Percentiles rank a stretch among this genome's conserved stretches.
phyloP scores from a whole-genome alignment of 2,329 filamentous ascomycete genomes.

The Fusarium equiseti region DNA sequence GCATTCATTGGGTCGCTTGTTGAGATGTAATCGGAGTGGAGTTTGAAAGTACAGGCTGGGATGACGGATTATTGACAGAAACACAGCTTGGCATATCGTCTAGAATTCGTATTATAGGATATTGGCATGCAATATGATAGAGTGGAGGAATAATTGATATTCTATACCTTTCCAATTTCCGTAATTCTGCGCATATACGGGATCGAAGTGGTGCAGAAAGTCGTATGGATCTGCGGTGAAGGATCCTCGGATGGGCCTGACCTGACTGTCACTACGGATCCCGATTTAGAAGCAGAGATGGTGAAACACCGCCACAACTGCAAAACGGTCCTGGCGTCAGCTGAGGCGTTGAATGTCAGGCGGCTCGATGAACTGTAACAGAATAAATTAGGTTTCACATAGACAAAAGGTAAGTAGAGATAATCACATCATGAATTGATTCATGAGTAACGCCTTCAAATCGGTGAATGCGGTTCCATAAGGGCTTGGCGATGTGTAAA shows the following conservation, averaged over 20 bases:
- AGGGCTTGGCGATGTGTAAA: constrained; percentile 11
- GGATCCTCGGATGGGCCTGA: neutral
- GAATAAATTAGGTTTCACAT: constrained; percentile 3
- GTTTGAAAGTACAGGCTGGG: neutral
- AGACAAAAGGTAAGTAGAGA: neutral
- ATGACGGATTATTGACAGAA: constrained; percentile 4
- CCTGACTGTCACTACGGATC: constrained; percentile 7
- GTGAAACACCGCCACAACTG: constrained; percentile 39
- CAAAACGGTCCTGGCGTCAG: constrained; percentile 30
- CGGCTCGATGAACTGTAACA: constrained; percentile 6
- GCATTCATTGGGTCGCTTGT: neutral
- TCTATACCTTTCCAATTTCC: neutral
- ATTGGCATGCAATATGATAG: constrained; percentile 4
- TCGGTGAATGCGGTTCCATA: constrained; percentile 5
- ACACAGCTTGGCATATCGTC: constrained; percentile 1
- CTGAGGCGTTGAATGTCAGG: constrained; percentile 13
- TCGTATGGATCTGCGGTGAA: constrained; percentile 24
- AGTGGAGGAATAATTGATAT: constrained; percentile 10
- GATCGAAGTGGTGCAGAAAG: constrained; percentile 3
- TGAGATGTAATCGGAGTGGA: neutral
- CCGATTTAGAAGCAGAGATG: constrained; percentile 41
- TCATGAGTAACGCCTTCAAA: neutral
- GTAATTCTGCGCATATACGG: constrained; percentile 12
- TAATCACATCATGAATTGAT: neutral
- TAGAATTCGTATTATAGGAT: neutral